Percentiles rank a stretch among this genome's conserved stretches.
phyloP scores from a whole-genome alignment of 2,329 filamentous ascomycete species.

The Sporothrix pallida region DNA sequence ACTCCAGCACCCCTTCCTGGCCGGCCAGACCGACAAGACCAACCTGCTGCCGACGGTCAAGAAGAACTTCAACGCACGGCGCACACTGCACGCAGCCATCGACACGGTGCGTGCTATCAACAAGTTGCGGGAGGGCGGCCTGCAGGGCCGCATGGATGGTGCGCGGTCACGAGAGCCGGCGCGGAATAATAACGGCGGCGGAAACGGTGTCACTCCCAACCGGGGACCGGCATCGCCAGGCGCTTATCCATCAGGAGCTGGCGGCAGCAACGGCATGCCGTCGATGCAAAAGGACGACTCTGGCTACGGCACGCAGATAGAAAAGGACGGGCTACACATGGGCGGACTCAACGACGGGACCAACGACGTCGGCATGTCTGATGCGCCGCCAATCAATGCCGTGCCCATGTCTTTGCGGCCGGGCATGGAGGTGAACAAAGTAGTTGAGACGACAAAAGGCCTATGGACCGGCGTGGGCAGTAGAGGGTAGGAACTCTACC shows the following conservation, averaged over 20 bases:
- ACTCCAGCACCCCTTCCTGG: conserved; percentile 69
- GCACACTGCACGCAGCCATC: conserved; percentile 72
- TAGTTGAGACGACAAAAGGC: conserved; percentile 68
- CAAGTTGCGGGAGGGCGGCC: conserved; percentile 65
- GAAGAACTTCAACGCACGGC: conserved; percentile 75
- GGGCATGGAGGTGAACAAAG: conserved; percentile 60
- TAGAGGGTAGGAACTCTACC: conserved; percentile 36
- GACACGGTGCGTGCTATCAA: conserved; percentile 74
- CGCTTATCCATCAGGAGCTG: background rate
- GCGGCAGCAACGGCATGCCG: background rate
- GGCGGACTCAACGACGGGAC: conserved; percentile 35
- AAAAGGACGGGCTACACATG: conserved; percentile 33
- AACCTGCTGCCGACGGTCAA: conserved; percentile 72
- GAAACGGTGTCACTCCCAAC: conserved; percentile 35
- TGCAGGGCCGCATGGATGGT: conserved; percentile 65
- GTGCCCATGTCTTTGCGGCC: conserved; percentile 59
- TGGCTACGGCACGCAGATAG: conserved; percentile 54
- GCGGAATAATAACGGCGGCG: conserved; percentile 37
- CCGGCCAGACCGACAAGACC: conserved; percentile 57
- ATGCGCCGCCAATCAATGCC: conserved; percentile 44
- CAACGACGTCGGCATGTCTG: conserved; percentile 57
- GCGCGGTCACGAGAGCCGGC: conserved; percentile 57
- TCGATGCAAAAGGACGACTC: conserved; percentile 53
- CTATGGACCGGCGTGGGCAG: conserved; percentile 57
- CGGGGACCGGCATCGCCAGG: conserved; percentile 1